A percentile compares a stretch with the other conserved stretches of the same genome.
These are phyloP conservation scores for Chytriomyces confervae DNA, from an alignment of 192 early-diverging fungal species.

Conservation along the genomic window DNA sequence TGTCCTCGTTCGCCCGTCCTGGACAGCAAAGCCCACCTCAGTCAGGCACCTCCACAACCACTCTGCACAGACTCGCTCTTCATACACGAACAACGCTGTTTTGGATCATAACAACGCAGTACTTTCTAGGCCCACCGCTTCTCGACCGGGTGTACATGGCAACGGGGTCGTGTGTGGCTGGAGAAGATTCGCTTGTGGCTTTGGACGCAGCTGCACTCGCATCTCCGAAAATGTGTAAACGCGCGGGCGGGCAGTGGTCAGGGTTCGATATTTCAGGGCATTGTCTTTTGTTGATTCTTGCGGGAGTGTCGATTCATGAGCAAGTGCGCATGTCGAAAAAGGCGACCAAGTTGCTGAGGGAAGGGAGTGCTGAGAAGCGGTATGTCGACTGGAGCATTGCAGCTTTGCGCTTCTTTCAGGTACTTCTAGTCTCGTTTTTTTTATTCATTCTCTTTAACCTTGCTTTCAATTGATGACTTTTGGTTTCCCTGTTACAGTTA, in stretches of 20 bases:
- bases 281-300: slow-evolving; percentile 61
- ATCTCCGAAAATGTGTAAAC: slow-evolving; percentile 48
- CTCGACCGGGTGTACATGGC: slow-evolving; percentile 77
- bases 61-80: slow-evolving; percentile 40
- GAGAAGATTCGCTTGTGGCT: neutral
- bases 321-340: slow-evolving; percentile 5
- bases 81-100: slow-evolving; percentile 74
- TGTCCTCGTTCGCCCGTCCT: neutral
- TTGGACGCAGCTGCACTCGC: neutral
- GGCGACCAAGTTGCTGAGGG: too few relatives aligned
- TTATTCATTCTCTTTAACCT: too few relatives aligned
- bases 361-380: too few relatives aligned
- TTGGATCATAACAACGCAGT: slow-evolving; percentile 85
- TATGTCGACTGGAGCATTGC: too few relatives aligned
- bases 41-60: neutral
- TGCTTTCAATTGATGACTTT: too few relatives aligned
- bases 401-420: too few relatives aligned
- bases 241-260: slow-evolving; percentile 72
- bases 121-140: slow-evolving; percentile 81
- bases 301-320: slow-evolving; percentile 41
- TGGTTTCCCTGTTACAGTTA: neutral
- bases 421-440: too few relatives aligned
- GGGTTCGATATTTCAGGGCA: slow-evolving; percentile 91
- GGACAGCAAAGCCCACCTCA: slow-evolving; percentile 10
- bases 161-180: slow-evolving; percentile 66